A percentile compares a stretch with the other conserved stretches of the same genome.
These are phyloP conservation scores for Geotrichum cucujoidarum DNA, from an alignment of 1,139 yeast genomes.

Conservation along the genomic window DNA sequence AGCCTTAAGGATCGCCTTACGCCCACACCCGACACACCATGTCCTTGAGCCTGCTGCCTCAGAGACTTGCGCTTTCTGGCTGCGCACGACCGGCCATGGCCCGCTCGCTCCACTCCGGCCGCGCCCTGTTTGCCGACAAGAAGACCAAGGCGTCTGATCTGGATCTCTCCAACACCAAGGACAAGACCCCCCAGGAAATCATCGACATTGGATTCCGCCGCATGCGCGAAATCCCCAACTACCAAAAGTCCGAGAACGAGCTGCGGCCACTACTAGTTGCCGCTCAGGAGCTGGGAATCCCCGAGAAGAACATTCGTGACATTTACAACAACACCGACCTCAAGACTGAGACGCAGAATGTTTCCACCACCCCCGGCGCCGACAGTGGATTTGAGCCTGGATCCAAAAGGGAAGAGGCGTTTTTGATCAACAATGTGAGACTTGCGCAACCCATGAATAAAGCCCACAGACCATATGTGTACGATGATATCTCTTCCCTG, in stretches of 20 bases:
- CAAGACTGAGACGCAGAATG: constrained; percentile 10
- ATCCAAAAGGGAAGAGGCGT: constrained; percentile 16
- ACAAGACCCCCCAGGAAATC: constrained; percentile 27
- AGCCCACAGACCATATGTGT: constrained; percentile 40
- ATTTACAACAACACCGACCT: constrained; percentile 32
- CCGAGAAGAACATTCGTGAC: constrained; percentile 29
- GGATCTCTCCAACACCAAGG: constrained; percentile 16
- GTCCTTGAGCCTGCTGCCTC: constrained; percentile 5
- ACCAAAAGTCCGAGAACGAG: constrained; percentile 32
- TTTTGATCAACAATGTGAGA: constrained; percentile 14
- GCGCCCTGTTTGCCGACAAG: neutral
- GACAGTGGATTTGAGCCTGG: constrained; percentile 20
- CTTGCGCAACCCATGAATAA: constrained; percentile 27
- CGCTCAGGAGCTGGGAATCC: constrained; percentile 33
- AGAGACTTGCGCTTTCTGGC: constrained; percentile 7
- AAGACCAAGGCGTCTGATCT: constrained; percentile 8
- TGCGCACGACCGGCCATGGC: constrained; percentile 1
- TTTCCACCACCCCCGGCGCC: constrained; percentile 7
- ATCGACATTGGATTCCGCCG: constrained; percentile 34
- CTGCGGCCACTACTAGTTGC: constrained; percentile 31
- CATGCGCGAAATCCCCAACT: constrained; percentile 30
- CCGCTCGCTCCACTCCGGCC: constrained; percentile 3
- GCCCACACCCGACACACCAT: neutral
- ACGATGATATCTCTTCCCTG: constrained; percentile 56
- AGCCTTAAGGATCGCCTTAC: too few relatives aligned